Percentiles rank a stretch among this genome's conserved stretches.
These are phyloP conservation scores for Tricladium varicosporioides DNA, from an alignment of 2,329 filamentous ascomycete species.

Conservation along the genomic window DNA sequence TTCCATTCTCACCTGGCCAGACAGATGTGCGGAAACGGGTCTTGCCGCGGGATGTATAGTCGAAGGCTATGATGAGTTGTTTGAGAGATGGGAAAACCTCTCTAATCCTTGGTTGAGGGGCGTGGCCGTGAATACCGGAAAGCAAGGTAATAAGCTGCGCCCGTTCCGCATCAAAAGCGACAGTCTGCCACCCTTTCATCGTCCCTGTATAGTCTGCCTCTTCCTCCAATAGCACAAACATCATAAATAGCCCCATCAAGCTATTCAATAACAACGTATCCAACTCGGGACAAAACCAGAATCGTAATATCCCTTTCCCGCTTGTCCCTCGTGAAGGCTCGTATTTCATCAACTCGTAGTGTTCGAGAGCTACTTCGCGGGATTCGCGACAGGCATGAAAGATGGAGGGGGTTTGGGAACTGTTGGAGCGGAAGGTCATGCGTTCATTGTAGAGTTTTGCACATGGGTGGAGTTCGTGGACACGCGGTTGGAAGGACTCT, in stretches of 20 bases:
- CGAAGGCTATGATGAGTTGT: slow-evolving; percentile 30
- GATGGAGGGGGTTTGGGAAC: slow-evolving; percentile 25
- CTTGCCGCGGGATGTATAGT: slow-evolving; percentile 28
- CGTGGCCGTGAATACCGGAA: slow-evolving; percentile 25
- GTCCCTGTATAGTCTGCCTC: slow-evolving; percentile 22
- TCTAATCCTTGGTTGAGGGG: slow-evolving; percentile 27
- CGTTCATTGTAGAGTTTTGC: slow-evolving; percentile 31
- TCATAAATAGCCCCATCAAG: slow-evolving; percentile 32
- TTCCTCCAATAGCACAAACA: slow-evolving; percentile 32
- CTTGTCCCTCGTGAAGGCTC: slow-evolving; percentile 16
- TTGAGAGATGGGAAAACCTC: slow-evolving; percentile 29
- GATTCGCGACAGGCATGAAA: slow-evolving; percentile 29
- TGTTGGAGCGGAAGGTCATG: slow-evolving; percentile 34
- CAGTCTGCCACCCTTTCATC: slow-evolving; percentile 32
- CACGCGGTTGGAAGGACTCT: slow-evolving; percentile 22
- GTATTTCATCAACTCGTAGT: slow-evolving; percentile 30
- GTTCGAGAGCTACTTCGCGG: slow-evolving; percentile 23
- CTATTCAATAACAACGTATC: slow-evolving; percentile 32
- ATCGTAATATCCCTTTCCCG: slow-evolving; percentile 30
- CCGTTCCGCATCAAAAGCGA: slow-evolving; percentile 32
- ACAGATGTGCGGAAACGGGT: slow-evolving; percentile 30
- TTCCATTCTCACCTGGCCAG: slow-evolving; percentile 32
- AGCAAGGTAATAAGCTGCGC: slow-evolving; percentile 32
- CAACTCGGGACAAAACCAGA: slow-evolving; percentile 29
- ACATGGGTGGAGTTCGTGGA: slow-evolving; percentile 34